Base-by-base conservation (phyloP, 305 asterid species). In the Lippia alba region DNA sequence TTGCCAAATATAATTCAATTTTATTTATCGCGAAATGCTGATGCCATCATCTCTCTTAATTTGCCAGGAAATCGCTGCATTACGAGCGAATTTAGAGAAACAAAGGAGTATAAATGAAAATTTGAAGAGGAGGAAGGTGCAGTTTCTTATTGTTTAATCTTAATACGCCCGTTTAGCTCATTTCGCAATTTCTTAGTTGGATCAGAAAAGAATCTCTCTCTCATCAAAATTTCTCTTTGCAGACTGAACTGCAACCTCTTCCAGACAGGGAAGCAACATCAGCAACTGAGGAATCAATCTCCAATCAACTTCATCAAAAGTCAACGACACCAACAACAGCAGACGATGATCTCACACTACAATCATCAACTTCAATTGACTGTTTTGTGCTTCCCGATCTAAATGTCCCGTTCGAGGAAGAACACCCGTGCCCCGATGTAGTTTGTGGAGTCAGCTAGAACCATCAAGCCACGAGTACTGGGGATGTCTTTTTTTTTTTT, bases 381-480 rank as follows among this genome's bases (percentile, higher is more conserved):
- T 51, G 45, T 55, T 78, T 82, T 32, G 78, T 66, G 58, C 92
- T 91, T 57, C 97, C 98, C 5, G 98, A 90, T 70, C 83, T 93
- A 32, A 93, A 90, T 30, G 72, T 91, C 56, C 94, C 97, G 0
- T 74, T 89, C 1, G 95, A 81, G 65, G 96, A 86, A 17, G 86
- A 76, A 4, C 41, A 36, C 6, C 68, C 76, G 66, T 63, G 57
- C 72, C 59, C 71, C 3, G 88, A 78, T 14, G 72, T 70, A 41
- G 16, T 74, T 8, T 75, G 82, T 66, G 78, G 75, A 48, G 79
- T 75, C 64, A 78, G 88, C 85, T 79, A 76, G 82, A 49, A 73
- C 60, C 9, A 17, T 14, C 65, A 45, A 16, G 14, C 40, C 33
- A 48, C 18, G 7, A 16, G 18, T 12, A 49, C 14, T 40, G 71